A percentile compares a stretch with the other conserved stretches of the same genome.
Evolutionary conservation across 2,329 filamentous ascomycete species (phyloP).

Genomic region (Aspergillus pseudoterreus): DNA sequence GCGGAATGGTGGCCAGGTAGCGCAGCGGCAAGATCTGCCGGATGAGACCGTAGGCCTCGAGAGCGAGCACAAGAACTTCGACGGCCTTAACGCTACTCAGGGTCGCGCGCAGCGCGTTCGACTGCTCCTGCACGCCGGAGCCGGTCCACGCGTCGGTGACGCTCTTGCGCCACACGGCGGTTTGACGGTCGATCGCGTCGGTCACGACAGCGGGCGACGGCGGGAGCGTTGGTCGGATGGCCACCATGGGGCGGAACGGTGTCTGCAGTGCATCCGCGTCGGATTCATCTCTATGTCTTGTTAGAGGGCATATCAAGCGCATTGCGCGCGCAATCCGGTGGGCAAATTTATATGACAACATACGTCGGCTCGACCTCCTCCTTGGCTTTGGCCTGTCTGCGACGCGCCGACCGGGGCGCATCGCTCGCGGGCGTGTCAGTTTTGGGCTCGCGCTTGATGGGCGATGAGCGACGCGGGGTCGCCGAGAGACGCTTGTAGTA

Average conservation of each 20-base stretch:
- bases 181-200: conserved; percentile 70
- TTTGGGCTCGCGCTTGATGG: conserved; percentile 47
- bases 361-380: conserved; percentile 33
- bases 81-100: conserved; percentile 68
- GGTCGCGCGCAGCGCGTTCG: conserved; percentile 62
- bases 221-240: conserved; percentile 20
- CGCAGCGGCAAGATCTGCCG: conserved; percentile 66
- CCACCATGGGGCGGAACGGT: conserved; percentile 12
- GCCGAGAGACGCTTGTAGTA: conserved; percentile 62
- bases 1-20: conserved; percentile 70
- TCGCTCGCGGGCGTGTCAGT: conserved; percentile 30
- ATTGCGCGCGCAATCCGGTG: not conserved
- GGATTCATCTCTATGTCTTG: conserved; percentile 13
- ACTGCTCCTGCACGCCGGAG: conserved; percentile 42
- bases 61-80: conserved; percentile 61
- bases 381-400: conserved; percentile 40
- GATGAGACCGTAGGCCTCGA: conserved; percentile 70
- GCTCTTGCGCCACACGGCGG: conserved; percentile 33
- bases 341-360: conserved; percentile 1
- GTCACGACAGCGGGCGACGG: conserved; percentile 49
- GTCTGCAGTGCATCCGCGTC: conserved; percentile 10
- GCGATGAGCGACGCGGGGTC: conserved; percentile 41
- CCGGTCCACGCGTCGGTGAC: conserved; percentile 32
- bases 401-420: conserved; percentile 30
- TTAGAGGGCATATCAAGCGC: not conserved